A percentile compares a stretch with the other conserved stretches of the same genome.
Conservation (phyloP, 805 yeast species). For the Candida montana region DNA sequence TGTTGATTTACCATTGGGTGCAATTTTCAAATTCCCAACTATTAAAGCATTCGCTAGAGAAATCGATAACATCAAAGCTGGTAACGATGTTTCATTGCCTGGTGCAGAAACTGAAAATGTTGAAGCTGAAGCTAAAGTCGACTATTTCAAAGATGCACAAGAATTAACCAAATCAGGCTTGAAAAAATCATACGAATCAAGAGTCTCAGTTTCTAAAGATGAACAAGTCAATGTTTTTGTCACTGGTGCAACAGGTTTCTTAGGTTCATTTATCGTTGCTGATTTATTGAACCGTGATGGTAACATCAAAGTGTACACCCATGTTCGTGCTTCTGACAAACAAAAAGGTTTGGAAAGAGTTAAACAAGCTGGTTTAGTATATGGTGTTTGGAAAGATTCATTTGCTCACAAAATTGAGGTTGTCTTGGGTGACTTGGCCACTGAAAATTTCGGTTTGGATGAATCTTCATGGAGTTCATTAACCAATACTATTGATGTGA, state of each 20-base stretch:
- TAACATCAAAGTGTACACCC: conserved; percentile 67
- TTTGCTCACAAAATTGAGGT: conserved; percentile 58
- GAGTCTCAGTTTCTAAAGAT: conserved; percentile 29
- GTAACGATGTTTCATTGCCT: conserved; percentile 42
- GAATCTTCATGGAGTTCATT: conserved; percentile 54
- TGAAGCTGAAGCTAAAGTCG: conserved; percentile 29
- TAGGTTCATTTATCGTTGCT: conserved; percentile 83
- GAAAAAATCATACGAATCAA: conserved; percentile 41
- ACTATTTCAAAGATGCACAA: conserved; percentile 74
- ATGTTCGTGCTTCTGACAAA: conserved; percentile 78
- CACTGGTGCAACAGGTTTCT: conserved; percentile 95
- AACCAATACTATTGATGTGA: conserved; percentile 61
- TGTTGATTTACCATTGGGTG: conserved; percentile 83
- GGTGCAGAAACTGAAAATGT: conserved; percentile 22
- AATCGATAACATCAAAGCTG: conserved; percentile 51
- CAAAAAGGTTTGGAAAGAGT: conserved; percentile 73
- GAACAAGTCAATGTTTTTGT: conserved; percentile 60
- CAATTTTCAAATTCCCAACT: conserved; percentile 86
- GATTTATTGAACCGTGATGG: conserved; percentile 61
- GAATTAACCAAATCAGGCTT: conserved; percentile 38
- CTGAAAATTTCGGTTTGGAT: conserved; percentile 64
- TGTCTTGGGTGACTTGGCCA: conserved; percentile 78
- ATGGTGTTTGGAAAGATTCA: conserved; percentile 56
- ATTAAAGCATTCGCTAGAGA: conserved; percentile 71
- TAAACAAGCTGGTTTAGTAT: conserved; percentile 67